phyloP scores from a whole-genome alignment of 441 rosid genomes.

The Gossypium davidsonii region DNA sequence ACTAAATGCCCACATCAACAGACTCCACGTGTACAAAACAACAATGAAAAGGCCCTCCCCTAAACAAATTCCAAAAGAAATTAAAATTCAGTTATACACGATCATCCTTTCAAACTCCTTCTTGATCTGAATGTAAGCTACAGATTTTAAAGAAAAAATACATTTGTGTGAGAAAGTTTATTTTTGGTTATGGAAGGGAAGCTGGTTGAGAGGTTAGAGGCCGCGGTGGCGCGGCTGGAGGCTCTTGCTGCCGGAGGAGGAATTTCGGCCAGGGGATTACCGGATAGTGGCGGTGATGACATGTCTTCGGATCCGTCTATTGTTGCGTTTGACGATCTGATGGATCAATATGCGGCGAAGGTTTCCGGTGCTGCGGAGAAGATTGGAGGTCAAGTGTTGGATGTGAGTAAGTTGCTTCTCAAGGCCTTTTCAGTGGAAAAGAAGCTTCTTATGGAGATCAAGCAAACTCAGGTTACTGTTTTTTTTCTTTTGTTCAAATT shows the following conservation, averaged over 20 bases:
- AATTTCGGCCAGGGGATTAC: slow-evolving; percentile 19
- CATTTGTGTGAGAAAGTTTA: slow-evolving; percentile 6
- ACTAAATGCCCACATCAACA: not conserved
- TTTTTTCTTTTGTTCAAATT: not conserved
- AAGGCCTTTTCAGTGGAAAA: slow-evolving; percentile 59
- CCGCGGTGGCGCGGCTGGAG: slow-evolving; percentile 74
- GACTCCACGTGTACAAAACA: not conserved
- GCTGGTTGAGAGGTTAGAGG: slow-evolving; percentile 67
- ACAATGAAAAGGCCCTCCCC: too few relatives aligned
- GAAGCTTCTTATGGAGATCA: slow-evolving; percentile 59
- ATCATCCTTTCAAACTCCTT: not conserved
- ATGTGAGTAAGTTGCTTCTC: slow-evolving; percentile 50
- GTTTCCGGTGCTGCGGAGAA: slow-evolving; percentile 63
- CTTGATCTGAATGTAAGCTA: not conserved
- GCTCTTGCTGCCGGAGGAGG: slow-evolving; percentile 35
- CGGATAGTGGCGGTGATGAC: slow-evolving; percentile 19
- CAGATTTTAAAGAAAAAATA: not conserved
- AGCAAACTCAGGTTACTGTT: slow-evolving; percentile 51
- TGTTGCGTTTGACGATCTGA: slow-evolving; percentile 65
- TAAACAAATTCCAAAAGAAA: not conserved
- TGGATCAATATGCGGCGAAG: slow-evolving; percentile 46
- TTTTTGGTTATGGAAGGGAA: slow-evolving; percentile 14
- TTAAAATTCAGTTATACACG: not conserved
- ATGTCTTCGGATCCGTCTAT: slow-evolving; percentile 61
- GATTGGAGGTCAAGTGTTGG: slow-evolving; percentile 84